Evolutionary conservation across 2,329 filamentous ascomycete species (phyloP).

Genomic region (Chaetothyriales sp.): DNA sequence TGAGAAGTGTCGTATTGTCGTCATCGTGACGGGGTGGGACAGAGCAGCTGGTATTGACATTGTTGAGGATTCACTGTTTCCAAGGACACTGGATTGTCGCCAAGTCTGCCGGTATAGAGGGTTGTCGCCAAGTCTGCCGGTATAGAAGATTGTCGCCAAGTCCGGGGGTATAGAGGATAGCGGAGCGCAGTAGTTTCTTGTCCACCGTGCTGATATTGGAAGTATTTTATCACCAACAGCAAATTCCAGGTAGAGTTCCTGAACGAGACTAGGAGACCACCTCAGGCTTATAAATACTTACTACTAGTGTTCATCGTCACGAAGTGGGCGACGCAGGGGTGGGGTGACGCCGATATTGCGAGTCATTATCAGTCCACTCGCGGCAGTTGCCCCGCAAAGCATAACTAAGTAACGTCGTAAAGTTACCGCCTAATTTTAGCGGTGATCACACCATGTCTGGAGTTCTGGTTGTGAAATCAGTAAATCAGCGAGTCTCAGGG

Average conservation of each 20-base stretch:
- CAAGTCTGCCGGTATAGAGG: neutral
- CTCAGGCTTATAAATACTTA: neutral
- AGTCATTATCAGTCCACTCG: neutral
- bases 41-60: constrained; percentile 5
- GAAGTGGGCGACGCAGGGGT: neutral
- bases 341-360: neutral
- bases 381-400: neutral
- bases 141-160: no score
- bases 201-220: no score
- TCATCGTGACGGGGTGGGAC: constrained; percentile 8
- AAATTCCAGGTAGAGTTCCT: neutral
- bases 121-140: no score
- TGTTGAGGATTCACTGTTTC: neutral
- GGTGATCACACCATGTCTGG: neutral
- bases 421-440: neutral
- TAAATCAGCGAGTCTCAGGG: neutral
- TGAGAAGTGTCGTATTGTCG: constrained; percentile 32
- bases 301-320: neutral
- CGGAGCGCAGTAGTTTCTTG: no score
- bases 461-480: no score
- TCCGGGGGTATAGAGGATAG: no score
- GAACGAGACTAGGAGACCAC: neutral
- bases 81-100: neutral
- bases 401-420: neutral
- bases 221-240: neutral